Evolutionary conservation across 768 basidiomycete genomes (phyloP).

Genomic region (Leccinum imitatum): DNA sequence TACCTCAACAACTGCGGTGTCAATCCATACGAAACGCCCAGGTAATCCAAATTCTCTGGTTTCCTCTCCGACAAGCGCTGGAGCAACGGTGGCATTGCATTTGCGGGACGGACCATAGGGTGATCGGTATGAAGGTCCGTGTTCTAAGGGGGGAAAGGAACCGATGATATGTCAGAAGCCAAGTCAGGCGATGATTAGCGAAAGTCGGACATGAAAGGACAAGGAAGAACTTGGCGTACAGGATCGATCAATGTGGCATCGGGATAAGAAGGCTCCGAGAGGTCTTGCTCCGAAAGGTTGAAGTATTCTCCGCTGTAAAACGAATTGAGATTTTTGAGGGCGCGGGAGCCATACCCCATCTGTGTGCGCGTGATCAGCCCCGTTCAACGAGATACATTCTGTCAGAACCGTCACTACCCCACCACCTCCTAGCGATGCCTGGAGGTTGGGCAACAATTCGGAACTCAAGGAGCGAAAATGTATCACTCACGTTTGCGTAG

Average conservation of each 20-base stretch:
- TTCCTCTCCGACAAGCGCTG: constrained; percentile 87
- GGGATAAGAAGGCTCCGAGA: constrained; percentile 55
- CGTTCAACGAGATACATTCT: not conserved
- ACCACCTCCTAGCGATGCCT: not conserved
- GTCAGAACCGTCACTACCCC: not conserved
- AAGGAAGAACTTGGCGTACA: constrained; percentile 31
- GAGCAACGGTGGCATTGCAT: constrained; percentile 88
- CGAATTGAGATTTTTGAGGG: constrained; percentile 80
- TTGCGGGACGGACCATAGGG: constrained; percentile 66
- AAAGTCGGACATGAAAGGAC: not conserved
- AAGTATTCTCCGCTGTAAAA: constrained; percentile 95
- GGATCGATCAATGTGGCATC: constrained; percentile 50
- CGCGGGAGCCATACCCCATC: constrained; percentile 97
- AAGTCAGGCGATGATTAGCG: constrained; percentile 4
- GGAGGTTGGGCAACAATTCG: not conserved
- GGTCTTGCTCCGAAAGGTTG: constrained; percentile 69
- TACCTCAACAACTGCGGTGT: constrained; percentile 81
- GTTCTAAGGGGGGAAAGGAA: constrained; percentile 30
- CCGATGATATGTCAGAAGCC: not conserved
- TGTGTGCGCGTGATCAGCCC: constrained; percentile 31
- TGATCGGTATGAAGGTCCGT: constrained; percentile 73
- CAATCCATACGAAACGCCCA: constrained; percentile 95
- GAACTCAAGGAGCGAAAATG: not conserved
- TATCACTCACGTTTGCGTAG: constrained; percentile 72
- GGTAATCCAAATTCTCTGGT: constrained; percentile 88